Evolutionary conservation across 495 filamentous ascomycete species (phyloP), one percentile per base, ranked within the genome.

Genomic region (Thermothielavioides terrestris): DNA sequence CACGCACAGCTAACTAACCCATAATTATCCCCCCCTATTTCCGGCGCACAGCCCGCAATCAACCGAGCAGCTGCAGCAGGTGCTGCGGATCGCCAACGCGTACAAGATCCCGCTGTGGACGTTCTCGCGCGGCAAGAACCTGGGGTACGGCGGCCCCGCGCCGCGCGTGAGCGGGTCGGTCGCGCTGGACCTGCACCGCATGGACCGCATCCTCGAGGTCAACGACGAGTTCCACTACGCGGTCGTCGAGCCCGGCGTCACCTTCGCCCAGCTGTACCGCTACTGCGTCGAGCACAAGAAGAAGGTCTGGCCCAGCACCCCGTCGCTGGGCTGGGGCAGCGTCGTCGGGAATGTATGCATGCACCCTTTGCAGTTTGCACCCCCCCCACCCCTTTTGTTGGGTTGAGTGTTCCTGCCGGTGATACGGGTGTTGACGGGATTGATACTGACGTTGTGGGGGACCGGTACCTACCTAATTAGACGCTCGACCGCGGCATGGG

Each of bases 111-210:
- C 77, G 0, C 56, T 78, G 0, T 79, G 69, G 64, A 69, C 75
- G 0, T 68, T 73, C 28, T 76, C 72, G 1, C 66, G 75, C 20
- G 78, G 77, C 1, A 70, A 77, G 41, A 79, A 80, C 46, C 53
- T 77, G 14, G 68, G 67, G 52, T 82, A 82, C 52, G 80, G 80
- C 22, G 80, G 79, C 26, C 71, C 77, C 0, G 74, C 75, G 0
- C 75, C 78, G 4, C 58, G 74, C 0, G 67, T 80, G 3, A 66
- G 63, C 4, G 78, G 78, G 8, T 69, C 66, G 25, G 68, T 82
- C 6, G 74, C 75, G 6, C 45, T 83, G 6, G 77, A 81, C 49
- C 58, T 82, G 18, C 72, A 74, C 41, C 66, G 68, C 15, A 80
- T 82, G 76, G 71, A 77, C 55, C 69, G 64, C 41, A 67, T 83